Evolutionary conservation across 1,139 yeast genomes (phyloP).

Genomic region (Geotrichum macrosporum): DNA sequence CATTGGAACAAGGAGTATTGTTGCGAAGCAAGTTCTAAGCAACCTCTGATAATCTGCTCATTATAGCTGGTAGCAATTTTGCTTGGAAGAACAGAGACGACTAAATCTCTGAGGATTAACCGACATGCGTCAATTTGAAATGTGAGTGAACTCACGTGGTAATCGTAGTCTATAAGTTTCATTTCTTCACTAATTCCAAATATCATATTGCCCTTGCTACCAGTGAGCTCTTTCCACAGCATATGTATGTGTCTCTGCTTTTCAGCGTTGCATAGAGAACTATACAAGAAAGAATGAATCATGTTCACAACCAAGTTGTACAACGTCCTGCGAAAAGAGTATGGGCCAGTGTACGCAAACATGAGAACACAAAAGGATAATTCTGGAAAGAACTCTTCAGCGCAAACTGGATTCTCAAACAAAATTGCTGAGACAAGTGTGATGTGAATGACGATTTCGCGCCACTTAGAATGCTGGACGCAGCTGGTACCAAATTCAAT

Average conservation of each 20-base stretch:
- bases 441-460: conserved; percentile 67
- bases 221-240: conserved; percentile 58
- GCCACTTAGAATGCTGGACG: conserved; percentile 60
- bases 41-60: conserved; percentile 73
- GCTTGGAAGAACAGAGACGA: conserved; percentile 48
- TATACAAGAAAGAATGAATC: conserved; percentile 57
- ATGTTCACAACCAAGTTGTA: conserved; percentile 65
- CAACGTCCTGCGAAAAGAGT: conserved; percentile 62
- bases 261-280: conserved; percentile 11
- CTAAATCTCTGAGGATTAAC: conserved; percentile 54
- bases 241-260: conserved; percentile 23
- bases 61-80: conserved; percentile 41
- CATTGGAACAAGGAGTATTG: conserved; percentile 61
- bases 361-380: conserved; percentile 65
- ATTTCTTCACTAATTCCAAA: conserved; percentile 66
- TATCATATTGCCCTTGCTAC: conserved; percentile 50
- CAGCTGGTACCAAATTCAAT: conserved; percentile 22
- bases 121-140: conserved; percentile 61
- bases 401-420: conserved; percentile 64
- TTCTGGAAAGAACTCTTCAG: conserved; percentile 69
- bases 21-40: conserved; percentile 57
- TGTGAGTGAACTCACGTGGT: conserved; percentile 50
- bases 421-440: conserved; percentile 63
- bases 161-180: conserved; percentile 42
- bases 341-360: conserved; percentile 68